Base-by-base conservation (phyloP, 192 early-diverging fungal genomes). In the Martensiomyces pterosporus region DNA sequence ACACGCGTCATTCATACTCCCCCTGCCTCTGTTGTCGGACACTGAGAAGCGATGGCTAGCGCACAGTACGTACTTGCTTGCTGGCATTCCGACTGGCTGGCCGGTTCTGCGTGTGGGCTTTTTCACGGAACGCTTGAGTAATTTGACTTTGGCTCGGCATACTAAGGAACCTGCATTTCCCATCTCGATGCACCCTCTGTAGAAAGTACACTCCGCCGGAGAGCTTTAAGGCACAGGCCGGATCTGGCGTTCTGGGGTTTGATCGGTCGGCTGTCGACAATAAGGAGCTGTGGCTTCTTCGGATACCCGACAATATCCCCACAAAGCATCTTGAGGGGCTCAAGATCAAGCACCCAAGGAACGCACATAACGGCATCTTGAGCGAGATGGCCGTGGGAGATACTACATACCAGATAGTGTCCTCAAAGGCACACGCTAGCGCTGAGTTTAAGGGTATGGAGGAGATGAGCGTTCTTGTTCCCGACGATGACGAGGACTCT, bases 261-360 rank as follows among this genome's bases (percentile, higher is more conserved):
- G 41, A 35, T 18, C 37, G 45, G 18, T 37, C 47, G 4, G 37
- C 59, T 1, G n/a, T 67, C 17, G 48, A 47, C 32, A 52, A 33
- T 48, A 67, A 67, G 24, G 71, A 74, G 23, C 58, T 74, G 7
- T 74, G 71, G 71, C 51, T 74, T 6, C 29, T 74, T 22, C 71
- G 71, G 9, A 43, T 74, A 13, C 71, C 71, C 14, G 64, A 67
- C 44, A 63, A 67, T 45, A 46, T 74, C 7, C 40, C 50, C 2
- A 16, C 52, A 13, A 63, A 59, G 18, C 24, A 58, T 3, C 64
- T 74, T 6, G 64, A 74, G 0, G 60, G 56, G 0, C 43, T 74
- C 24, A 54, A 33, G 24, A 67, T 74, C 50, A 74, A 74, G 43
- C 47, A 59, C 36, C 71, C 71, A 2, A 39, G 27, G 19, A 29